Evolutionary conservation across 2,329 filamentous ascomycete species (phyloP).

Genomic region (Colletotrichum godetiae): DNA sequence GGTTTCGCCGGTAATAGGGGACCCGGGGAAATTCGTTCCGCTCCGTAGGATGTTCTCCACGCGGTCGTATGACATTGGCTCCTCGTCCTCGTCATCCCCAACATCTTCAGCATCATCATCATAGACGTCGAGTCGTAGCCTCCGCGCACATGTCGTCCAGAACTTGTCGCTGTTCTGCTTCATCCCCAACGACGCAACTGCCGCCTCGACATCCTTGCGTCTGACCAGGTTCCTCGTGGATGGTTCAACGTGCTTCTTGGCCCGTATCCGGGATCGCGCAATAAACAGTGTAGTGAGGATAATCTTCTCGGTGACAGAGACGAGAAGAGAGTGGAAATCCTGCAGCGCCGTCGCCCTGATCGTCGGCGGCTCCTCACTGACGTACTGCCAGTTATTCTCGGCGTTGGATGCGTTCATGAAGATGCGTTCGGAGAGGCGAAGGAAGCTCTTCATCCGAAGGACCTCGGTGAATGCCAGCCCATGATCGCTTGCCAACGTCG

Average conservation of each 20-base stretch:
- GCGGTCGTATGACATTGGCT: conserved; percentile 54
- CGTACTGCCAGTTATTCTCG: conserved; percentile 74
- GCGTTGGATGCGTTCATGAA: conserved; percentile 79
- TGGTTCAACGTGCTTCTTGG: conserved; percentile 50
- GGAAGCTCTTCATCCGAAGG: conserved; percentile 69
- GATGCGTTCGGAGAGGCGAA: conserved; percentile 71
- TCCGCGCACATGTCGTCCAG: conserved; percentile 61
- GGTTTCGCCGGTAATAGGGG: background rate
- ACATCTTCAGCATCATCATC: conserved; percentile 42
- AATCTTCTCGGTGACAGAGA: conserved; percentile 77
- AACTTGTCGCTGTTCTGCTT: conserved; percentile 50
- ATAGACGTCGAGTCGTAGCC: conserved; percentile 61
- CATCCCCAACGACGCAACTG: conserved; percentile 59
- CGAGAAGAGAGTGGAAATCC: conserved; percentile 77
- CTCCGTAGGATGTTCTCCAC: conserved; percentile 53
- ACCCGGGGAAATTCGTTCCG: background rate
- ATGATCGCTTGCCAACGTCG: conserved; percentile 27
- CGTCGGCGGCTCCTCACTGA: conserved; percentile 72
- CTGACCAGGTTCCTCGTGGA: conserved; percentile 48
- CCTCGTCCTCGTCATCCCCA: conserved; percentile 35
- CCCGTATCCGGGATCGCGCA: conserved; percentile 74
- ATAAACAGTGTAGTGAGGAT: conserved; percentile 77
- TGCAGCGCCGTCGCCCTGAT: conserved; percentile 81
- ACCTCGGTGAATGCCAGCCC: conserved; percentile 64
- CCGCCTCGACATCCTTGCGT: conserved; percentile 60